A percentile compares a stretch with the other conserved stretches of the same genome.
Evolutionary conservation across 2,329 filamentous ascomycete genomes (phyloP).

Genomic region (Albifimbria verrucaria): DNA sequence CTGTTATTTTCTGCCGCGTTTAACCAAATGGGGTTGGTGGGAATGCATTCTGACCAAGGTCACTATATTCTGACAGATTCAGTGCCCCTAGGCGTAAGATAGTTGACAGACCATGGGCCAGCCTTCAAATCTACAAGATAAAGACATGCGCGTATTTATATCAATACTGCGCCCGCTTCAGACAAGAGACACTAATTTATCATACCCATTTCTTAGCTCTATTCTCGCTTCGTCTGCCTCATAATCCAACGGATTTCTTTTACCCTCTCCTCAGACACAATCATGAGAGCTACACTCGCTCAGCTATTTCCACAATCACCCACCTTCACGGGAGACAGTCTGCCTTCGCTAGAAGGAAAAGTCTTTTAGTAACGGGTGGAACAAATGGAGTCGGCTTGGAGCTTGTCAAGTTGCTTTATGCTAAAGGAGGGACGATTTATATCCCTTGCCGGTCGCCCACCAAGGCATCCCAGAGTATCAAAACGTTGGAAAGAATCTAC

Average conservation of each 20-base stretch:
- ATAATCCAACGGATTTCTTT: no score
- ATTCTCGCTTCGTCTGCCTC: no score
- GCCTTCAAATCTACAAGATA: no score
- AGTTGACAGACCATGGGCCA: no score
- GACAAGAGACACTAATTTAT: neutral
- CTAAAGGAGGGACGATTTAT: conserved; percentile 46
- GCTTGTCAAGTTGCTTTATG: conserved; percentile 48
- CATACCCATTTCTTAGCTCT: no score
- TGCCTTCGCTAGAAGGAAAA: conserved; percentile 10
- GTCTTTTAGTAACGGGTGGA: conserved; percentile 43
- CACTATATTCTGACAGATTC: neutral
- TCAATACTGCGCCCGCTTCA: neutral
- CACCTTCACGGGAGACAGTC: neutral
- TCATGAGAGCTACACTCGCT: neutral
- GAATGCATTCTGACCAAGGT: neutral
- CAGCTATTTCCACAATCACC: neutral
- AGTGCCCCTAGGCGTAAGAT: no score
- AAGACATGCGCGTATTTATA: no score
- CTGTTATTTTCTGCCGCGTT: neutral
- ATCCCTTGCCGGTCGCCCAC: conserved; percentile 39
- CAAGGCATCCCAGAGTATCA: conserved; percentile 37
- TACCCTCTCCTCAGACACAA: neutral
- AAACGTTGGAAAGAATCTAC: conserved; percentile 27
- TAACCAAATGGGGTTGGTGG: neutral
- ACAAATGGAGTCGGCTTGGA: conserved; percentile 40